Evolutionary conservation across 2,329 filamentous ascomycete genomes (phyloP).

Genomic region (Colletotrichum sp.): DNA sequence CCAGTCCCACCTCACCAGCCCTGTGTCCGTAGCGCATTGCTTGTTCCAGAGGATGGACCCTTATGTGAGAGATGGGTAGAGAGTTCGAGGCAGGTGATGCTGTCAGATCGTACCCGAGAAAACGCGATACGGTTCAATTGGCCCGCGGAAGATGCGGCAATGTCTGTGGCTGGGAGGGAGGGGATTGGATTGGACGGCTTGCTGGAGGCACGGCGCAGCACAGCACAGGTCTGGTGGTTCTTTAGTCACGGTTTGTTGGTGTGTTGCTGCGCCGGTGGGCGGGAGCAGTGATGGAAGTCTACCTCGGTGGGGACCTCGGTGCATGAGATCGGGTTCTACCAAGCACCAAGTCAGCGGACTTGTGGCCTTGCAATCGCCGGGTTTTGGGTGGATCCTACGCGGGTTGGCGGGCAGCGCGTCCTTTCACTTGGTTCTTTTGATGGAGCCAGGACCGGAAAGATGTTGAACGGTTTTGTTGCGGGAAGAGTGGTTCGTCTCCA

Average conservation of each 20-base stretch:
- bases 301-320: not conserved
- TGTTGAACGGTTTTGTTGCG: not conserved
- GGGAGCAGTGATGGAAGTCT: not conserved
- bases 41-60: not conserved
- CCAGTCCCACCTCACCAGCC: not conserved
- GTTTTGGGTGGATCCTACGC: not conserved
- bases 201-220: not conserved
- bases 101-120: not conserved
- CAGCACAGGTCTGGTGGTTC: not conserved
- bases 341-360: not conserved
- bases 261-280: not conserved
- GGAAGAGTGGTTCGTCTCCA: not conserved
- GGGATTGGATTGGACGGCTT: not conserved
- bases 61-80: not conserved
- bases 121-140: not conserved
- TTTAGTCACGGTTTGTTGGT: not conserved
- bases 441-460: not conserved
- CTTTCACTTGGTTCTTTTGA: not conserved
- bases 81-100: not conserved
- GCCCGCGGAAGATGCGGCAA: not conserved
- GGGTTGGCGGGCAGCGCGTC: not conserved
- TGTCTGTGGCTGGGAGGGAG: not conserved
- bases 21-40: not conserved
- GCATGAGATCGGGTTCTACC: not conserved
- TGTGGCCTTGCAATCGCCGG: not conserved